Evolutionary conservation across 495 filamentous ascomycete genomes (phyloP), one percentile per base, ranked within the genome.

Genomic region (Clavariopsis aquatica): DNA sequence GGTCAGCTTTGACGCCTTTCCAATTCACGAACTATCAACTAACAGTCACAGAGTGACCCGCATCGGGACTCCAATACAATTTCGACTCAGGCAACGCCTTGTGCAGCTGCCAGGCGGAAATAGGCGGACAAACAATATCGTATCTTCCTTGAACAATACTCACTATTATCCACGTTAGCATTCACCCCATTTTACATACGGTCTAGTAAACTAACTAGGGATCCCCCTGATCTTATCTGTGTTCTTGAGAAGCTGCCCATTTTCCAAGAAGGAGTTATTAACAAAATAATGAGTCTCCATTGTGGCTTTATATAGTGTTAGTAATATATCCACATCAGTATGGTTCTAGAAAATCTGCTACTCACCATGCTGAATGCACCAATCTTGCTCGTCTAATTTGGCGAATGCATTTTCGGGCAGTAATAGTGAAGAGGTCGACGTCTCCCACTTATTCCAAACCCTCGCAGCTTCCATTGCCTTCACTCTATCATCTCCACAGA

Each of bases 71-170:
- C 60, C 72, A 77, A 52, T 72, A 72, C 55, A 80, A 65, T 28
- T 68, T 62, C 5, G 79, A 78, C 31, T 72, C 68, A 6, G 72
- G 69, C 59, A 78, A 65, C 3, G 68, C 73, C 38, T 79, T 72
- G 45, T 80, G 78, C 36, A 81, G 49, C 2, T 76, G 72, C 74
- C 76, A 79, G 15, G 77, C 78, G 7, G 73, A 74, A 51, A 73
- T 66, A 7, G 78, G 74, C 3, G 77, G 75, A 54, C 76, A 79
- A 10, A 80, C 69, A 10, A 79, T 51, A 58, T 81, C 79, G 54
- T 80, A 79, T 19, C 78, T 70, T 1, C 78, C 79, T 51, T 81
- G 77, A 20, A 80, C 69, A 49, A 81, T 80, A 45, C 52, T 64
- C 29, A 29, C 66, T 69, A 20, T 26, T 23, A 54, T 3, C 45